Evolutionary conservation across 2,329 filamentous ascomycete genomes (phyloP).

Genomic region (Aureobasidium sp.): DNA sequence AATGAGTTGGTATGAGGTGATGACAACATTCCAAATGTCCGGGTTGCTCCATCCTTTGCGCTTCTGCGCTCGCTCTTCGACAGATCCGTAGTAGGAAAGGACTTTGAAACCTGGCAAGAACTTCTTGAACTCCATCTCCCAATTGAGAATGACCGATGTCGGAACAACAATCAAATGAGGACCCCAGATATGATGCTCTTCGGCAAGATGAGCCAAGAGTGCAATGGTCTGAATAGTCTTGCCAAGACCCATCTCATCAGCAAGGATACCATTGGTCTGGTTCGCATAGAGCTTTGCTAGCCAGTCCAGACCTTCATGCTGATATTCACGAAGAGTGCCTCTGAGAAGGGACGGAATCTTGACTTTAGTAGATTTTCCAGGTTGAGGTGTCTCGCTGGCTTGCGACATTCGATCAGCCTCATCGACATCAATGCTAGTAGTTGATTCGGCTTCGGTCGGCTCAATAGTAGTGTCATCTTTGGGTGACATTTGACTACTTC

Average conservation of each 20-base stretch:
- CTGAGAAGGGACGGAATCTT: constrained; percentile 67
- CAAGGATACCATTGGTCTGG: constrained; percentile 89
- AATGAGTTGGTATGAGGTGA: constrained; percentile 95
- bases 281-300: constrained; percentile 87
- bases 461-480: constrained; percentile 19
- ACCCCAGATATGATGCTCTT: constrained; percentile 86
- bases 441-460: constrained; percentile 20
- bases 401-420: constrained; percentile 17
- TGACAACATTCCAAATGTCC: constrained; percentile 79
- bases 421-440: constrained; percentile 19
- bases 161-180: constrained; percentile 94
- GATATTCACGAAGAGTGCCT: constrained; percentile 87
- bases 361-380: constrained; percentile 21
- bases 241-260: constrained; percentile 96
- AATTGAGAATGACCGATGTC: constrained; percentile 97
- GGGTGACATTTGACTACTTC: constrained; percentile 18
- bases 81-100: constrained; percentile 88
- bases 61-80: constrained; percentile 86
- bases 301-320: constrained; percentile 96
- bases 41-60: constrained; percentile 82
- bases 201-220: constrained; percentile 83
- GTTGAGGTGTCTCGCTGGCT: constrained; percentile 18
- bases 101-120: constrained; percentile 98
- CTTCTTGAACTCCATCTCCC: constrained; percentile 99
- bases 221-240: constrained; percentile 99